Base-by-base conservation (phyloP, 768 basidiomycete species). In the Mycena crocata region DNA sequence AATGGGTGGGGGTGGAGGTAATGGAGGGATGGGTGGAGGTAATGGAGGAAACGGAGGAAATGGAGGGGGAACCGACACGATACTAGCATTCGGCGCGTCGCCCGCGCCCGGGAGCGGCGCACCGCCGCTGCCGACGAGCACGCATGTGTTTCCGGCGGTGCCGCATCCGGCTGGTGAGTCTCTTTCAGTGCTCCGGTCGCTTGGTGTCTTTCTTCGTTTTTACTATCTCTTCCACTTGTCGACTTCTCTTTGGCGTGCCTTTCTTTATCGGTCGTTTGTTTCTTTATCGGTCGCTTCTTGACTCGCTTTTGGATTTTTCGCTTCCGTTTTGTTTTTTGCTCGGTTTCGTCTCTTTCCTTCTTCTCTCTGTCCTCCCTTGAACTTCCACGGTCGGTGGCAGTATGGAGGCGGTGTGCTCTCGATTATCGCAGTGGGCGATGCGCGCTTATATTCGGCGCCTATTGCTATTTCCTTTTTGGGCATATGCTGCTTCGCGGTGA, bases 111-210 rank as follows among this genome's bases (percentile, higher is more conserved):
- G 85, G 42, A 73, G 79, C 66, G 77, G 77, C 57, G 72, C 76
- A 17, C 44, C 67, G 24, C 83, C 74, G 73, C 84, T 85, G 45
- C 64, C 84, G 57, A 89, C 85, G 24, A 81, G 84, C 51, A 84
- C 82, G 6, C 88, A 92, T 73, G 76, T 82, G 14, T 93, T 95
- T 73, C 85, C 90, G 2, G 71, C 88, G 4, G 85, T 95, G 21
- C 85, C 89, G 15, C 91, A 93, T 67, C 91, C 91, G 7, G 57
- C 78, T 79, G 75, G 69, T 66, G 64, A 62, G 66, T 66, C 12
- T 19, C n/a, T n/a, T n/a, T n/a, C n/a, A n/a, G n/a, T n/a, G n/a
- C n/a, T n/a, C n/a, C n/a, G n/a, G n/a, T n/a, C n/a, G n/a, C n/a
- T n/a, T n/a, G n/a, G n/a, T n/a, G 15, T 35, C 39, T 31, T 28